Base-by-base conservation (phyloP, 305 asterid species). In the Plantago rigida region DNA sequence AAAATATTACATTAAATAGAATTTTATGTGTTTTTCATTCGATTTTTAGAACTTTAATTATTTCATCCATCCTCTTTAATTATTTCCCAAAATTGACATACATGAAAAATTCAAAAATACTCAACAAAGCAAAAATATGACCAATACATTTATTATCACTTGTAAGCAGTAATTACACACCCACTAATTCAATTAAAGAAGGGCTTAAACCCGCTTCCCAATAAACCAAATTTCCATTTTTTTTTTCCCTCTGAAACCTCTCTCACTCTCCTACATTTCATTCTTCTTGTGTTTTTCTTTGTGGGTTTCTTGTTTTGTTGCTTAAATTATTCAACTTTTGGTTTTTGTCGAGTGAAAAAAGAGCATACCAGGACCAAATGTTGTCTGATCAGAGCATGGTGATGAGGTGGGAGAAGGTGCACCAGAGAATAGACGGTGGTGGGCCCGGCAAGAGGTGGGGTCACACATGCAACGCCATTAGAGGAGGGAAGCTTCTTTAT, bases 361-460 rank as follows among this genome's bases (percentile, higher is more conserved):
- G 10, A 6, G 6, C 19, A 0, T 17, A 17, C 0, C 19, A 17
- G 19, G 19, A 17, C 19, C 5, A 36, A 51, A 51, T 5, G 42
- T 9, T 56, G 46, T n/a, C 28, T 56, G 13, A 8, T 56, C 41
- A 56, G 73, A 69, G 70, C 60, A 72, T 55, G 73, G 70, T 79
- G 42, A 85, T 89, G 95, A 79, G 87, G 58, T 92, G 97, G 99
- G 96, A 89, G 79, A 92, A 72, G 79, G 77, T 82, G 78, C 76
- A 59, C 71, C 75, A 69, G 65, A 80, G 70, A 47, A 81, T 69
- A 12, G 85, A 60, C 55, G 50, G 68, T 52, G 77, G 76, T 67
- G 96, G 96, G 62, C 97, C 99, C 9, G 97, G 99, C 48, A 84
- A 83, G 80, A 80, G 95, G 75, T 92, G 99, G 99, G 99, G 99